These are phyloP conservation scores for Agaricus subrufescens DNA, from an alignment of 768 basidiomycete genomes.

Conservation along the genomic window DNA sequence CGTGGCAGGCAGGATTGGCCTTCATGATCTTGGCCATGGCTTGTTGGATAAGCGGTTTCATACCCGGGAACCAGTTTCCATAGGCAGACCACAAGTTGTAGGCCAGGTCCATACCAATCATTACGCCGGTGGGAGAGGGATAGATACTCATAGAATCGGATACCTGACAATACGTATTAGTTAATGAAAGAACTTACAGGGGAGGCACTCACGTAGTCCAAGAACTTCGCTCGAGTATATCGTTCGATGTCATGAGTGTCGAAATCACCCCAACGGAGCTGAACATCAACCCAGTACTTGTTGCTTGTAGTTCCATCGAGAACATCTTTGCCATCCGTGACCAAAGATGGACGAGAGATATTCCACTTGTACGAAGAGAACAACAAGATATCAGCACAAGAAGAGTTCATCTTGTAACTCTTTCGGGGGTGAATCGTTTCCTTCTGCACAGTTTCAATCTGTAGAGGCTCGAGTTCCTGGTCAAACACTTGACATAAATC, in stretches of 20 bases:
- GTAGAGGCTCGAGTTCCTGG: conserved; percentile 95
- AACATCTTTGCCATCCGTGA: conserved; percentile 94
- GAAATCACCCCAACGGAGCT: conserved; percentile 96
- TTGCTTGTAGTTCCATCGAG: conserved; percentile 97
- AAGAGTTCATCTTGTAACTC: conserved; percentile 99
- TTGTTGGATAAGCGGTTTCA: conserved; percentile 97
- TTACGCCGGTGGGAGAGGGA: conserved; percentile 96
- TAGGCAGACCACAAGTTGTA: conserved; percentile 99
- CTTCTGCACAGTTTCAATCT: conserved; percentile 99
- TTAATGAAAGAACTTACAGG: background rate
- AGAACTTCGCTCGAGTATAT: conserved; percentile 97
- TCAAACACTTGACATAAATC: conserved; percentile 90
- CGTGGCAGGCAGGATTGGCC: conserved; percentile 96
- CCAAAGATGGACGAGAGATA: conserved; percentile 91
- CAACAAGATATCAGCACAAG: conserved; percentile 96
- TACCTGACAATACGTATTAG: conserved; percentile 39
- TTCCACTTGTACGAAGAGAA: conserved; percentile 99
- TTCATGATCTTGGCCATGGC: conserved; percentile 99
- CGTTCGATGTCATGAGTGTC: conserved; percentile 99
- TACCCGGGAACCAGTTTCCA: conserved; percentile 98
- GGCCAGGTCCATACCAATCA: conserved; percentile 98
- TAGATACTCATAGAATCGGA: conserved; percentile 99
- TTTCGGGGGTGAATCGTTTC: conserved; percentile 99
- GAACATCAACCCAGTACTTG: conserved; percentile 98
- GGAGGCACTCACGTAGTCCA: conserved; percentile 76